Evolutionary conservation across 2,329 filamentous ascomycete genomes (phyloP), one percentile per base, ranked within the genome.

Genomic region (Geosmithia putterillii): DNA sequence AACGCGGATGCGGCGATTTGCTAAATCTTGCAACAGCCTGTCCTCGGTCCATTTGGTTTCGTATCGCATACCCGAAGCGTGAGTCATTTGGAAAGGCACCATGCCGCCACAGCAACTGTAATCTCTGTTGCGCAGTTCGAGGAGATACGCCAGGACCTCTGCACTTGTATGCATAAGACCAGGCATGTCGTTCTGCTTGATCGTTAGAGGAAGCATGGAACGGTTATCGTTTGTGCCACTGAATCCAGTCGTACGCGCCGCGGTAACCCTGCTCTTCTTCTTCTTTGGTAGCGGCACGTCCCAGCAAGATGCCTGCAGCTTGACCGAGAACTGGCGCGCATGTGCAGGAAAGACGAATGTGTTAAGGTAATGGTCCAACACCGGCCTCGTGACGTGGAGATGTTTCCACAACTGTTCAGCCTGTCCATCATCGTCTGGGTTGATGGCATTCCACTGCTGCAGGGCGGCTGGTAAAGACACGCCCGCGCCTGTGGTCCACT

Each of bases 191-290:
- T 73, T 58, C 42, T 86, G 80, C 18, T 62, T 55, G 18, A 86
- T 75, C 0, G 67, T 76, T n/a, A 77, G 55, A 0, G 82, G 82
- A 0, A 86, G 57, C 28, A 82, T 63, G 0, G 58, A 61, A 34
- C 70, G 65, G 18, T 73, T 77, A 52, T 86, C 82, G 38, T 83
- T 86, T 0, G 83, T 86, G 0, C 82, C 82, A 7, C 76, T 82
- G 53, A 88, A 87, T 0, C 82, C 82, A 0, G 80, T 84, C 0
- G 79, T 82, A 2, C 69, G 38, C 12, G 23, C 40, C n/a, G 18
- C 21, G 8, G n/a, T 25, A 9, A 17, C 15, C 14, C 12, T 4
- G 15, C 40, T 12, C 28, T 32, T 32, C 10, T 3, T 12, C 28
- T 9, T 32, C 28, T 12, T 32, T 9, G 10, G 10, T 14, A 32